Conservation (phyloP, 2,329 filamentous ascomycete genomes). For the Arthrobotrys megalospora region DNA sequence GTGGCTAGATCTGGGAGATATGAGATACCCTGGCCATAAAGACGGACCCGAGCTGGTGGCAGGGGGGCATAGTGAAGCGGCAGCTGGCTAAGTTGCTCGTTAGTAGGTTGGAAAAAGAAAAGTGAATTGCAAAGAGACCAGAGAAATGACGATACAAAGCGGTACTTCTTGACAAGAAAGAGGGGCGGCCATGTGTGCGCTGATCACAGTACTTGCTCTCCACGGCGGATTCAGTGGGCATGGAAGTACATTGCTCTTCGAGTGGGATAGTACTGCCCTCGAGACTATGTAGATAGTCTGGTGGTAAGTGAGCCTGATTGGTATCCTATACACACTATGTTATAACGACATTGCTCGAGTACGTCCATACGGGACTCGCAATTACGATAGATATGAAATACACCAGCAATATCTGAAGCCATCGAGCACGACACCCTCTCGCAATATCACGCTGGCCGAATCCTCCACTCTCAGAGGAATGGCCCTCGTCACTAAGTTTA, state of each 20-base stretch:
- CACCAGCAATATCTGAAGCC: constrained; percentile 2
- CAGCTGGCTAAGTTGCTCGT: constrained; percentile 45
- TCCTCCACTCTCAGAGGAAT: constrained; percentile 47
- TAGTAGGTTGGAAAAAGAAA: constrained; percentile 27
- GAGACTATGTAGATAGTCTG: too few relatives aligned
- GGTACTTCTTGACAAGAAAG: constrained; percentile 48
- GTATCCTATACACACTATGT: background rate
- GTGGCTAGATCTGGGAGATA: constrained; percentile 52
- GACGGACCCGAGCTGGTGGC: constrained; percentile 42
- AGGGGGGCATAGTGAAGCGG: constrained; percentile 47
- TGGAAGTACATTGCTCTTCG: too few relatives aligned
- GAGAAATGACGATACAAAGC: constrained; percentile 58
- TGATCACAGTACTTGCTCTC: constrained; percentile 42
- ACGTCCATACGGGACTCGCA: too few relatives aligned
- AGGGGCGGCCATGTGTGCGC: constrained; percentile 51
- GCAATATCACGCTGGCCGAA: constrained; percentile 57
- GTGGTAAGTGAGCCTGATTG: too few relatives aligned
- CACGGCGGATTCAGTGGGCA: too few relatives aligned
- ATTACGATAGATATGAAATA: too few relatives aligned
- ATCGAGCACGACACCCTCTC: constrained; percentile 58
- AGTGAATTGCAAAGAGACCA: constrained; percentile 13
- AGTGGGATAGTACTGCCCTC: too few relatives aligned
- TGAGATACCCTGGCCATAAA: constrained; percentile 47
- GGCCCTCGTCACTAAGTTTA: constrained; percentile 58
- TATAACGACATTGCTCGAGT: too few relatives aligned